Conservation (phyloP, 1,139 yeast species). For the Yamadazyma blattariae region DNA sequence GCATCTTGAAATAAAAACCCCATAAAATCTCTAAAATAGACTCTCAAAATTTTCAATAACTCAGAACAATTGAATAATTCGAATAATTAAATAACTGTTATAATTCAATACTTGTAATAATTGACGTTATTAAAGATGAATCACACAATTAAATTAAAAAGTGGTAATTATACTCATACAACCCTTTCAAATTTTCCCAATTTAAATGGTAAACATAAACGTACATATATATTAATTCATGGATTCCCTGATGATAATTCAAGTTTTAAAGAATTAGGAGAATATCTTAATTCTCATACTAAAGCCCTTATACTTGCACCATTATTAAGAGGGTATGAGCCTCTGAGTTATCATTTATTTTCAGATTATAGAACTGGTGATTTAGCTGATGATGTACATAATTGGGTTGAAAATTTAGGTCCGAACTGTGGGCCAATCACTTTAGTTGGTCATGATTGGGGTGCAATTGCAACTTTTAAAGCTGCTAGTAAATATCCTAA, state of each 20-base stretch:
- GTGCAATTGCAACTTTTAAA: constrained; percentile 38
- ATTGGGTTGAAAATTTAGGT: constrained; percentile 24
- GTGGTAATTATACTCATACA: constrained; percentile 10
- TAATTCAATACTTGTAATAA: too few relatives aligned
- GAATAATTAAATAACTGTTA: too few relatives aligned
- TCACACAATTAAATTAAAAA: constrained; percentile 8
- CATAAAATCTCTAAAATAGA: too few relatives aligned
- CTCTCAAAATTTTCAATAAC: too few relatives aligned
- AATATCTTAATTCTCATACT: constrained; percentile 17
- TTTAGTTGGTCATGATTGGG: constrained; percentile 49
- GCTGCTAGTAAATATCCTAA: constrained; percentile 37
- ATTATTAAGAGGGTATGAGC: constrained; percentile 41
- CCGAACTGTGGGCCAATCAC: constrained; percentile 26
- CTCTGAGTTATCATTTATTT: constrained; percentile 28
- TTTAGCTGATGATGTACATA: constrained; percentile 34
- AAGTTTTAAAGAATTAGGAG: constrained; percentile 25
- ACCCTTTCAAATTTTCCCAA: constrained; percentile 9
- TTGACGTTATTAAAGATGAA: too few relatives aligned
- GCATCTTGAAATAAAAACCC: too few relatives aligned
- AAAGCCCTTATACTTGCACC: constrained; percentile 34
- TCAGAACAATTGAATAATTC: too few relatives aligned
- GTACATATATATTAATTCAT: constrained; percentile 34
- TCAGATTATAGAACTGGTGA: constrained; percentile 26
- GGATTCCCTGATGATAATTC: constrained; percentile 45
- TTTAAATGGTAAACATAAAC: constrained; percentile 17